Base-by-base conservation (phyloP, 1,284 basidiomycete species). In the Inonotus obliquus region DNA sequence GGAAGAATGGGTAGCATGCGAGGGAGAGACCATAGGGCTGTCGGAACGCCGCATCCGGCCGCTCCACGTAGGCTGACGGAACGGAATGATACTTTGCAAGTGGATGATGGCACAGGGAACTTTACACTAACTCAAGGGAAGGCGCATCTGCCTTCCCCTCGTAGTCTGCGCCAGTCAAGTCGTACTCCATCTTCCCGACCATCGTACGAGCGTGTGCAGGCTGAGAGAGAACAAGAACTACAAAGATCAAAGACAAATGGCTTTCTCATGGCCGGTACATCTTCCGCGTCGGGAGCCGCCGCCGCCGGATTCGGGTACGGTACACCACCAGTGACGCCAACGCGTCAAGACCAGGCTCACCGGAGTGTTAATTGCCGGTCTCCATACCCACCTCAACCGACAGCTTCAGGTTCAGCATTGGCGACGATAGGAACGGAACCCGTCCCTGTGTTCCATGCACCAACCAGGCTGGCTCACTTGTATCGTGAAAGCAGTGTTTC, bases 321-420 rank as follows among this genome's bases (percentile, higher is more conserved):
- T 23, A 63, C 62, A 1, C 62, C 57, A 19, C 62, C 62, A n/a
- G 45, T 59, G 10, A 63, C 62, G 17, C 62, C 62, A n/a, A 63
- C 55, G 14, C 57, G 62, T 21, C 58, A 57, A 9, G 59, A 60
- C 6, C 29, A 52, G 5, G n/a, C 10, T 14, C 51, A 52, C 27
- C 51, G 51, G 9, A 27, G 14, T 5, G 51, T n/a, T n/a, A 19
- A 10, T 19, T 4, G 14, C 11, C 29, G 51, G 17, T 35, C 27
- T 9, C 51, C 29, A 19, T 52, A 52, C 32, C 27, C 51, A 9
- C 29, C 51, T 29, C 51, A 52, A 14, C 27, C 51, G 1, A 10
- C 21, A 23, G n/a, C 47, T 7, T 23, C 47, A 25, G 47, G 17
- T 17, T 52, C 51, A 2, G 51, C 32, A 17, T 14, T 14, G 17